Evolutionary conservation across 768 basidiomycete species (phyloP).

Genomic region (Lactifluus volemus): DNA sequence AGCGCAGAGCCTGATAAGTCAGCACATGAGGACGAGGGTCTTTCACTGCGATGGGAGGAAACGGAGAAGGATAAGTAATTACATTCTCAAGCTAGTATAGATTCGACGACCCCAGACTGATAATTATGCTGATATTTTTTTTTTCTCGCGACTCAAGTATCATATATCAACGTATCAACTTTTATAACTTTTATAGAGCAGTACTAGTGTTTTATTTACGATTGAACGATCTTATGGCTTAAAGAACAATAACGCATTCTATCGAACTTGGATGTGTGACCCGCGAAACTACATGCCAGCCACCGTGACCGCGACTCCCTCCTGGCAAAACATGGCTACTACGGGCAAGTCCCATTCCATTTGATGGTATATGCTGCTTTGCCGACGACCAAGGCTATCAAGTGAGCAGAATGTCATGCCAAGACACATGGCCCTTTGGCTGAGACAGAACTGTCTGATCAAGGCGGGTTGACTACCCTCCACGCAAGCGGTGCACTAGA

Average conservation of each 20-base stretch:
- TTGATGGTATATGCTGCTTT: constrained; percentile 32
- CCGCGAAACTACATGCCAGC: no score
- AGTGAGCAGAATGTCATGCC: constrained; percentile 30
- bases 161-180: background rate
- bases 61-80: constrained; percentile 10
- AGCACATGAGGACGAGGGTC: background rate
- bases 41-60: background rate
- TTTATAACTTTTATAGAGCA: background rate
- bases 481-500: constrained; percentile 35
- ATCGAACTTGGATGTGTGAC: no score
- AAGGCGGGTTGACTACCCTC: constrained; percentile 60
- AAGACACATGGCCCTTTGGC: no score
- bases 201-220: background rate
- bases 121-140: background rate
- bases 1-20: background rate
- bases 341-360: background rate
- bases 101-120: background rate
- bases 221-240: background rate
- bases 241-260: no score
- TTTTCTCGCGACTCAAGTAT: background rate
- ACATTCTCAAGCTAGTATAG: background rate
- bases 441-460: background rate
- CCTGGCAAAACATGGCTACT: background rate
- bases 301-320: no score
- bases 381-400: constrained; percentile 49